Evolutionary conservation across 2,329 filamentous ascomycete species (phyloP), one percentile per base, ranked within the genome.

Genomic region (Aureobasidium zeae): DNA sequence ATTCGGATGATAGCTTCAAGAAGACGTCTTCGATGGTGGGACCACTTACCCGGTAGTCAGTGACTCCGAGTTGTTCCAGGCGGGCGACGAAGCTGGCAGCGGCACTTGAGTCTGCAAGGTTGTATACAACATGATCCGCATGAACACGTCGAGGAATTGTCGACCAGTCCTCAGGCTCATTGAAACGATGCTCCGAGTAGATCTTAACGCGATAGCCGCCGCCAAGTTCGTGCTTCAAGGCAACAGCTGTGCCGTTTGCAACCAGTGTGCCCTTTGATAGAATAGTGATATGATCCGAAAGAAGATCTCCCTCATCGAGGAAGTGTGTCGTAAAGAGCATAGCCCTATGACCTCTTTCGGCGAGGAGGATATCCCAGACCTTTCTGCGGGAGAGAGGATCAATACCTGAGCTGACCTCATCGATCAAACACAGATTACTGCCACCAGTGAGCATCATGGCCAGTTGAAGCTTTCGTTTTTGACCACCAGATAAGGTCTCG

Each of bases 361-460:
- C 83, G 10, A 94, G 69, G 16, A 95, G 69, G 48, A 95, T 95
- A 53, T 94, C 86, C 88, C 88, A 95, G 17, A 95, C 85, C 64
- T 94, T 94, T 20, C 87, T 71, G 44, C 89, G 73, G 15, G 83
- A 88, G 1, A 95, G 67, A 0, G 89, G 87, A 57, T 95, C 88
- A 15, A 95, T 72, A 11, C 88, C 89, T 48, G 82, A 87, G 28
- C 83, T 88, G 11, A 94, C 86, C 62, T 95, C 89, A 53, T 95
- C 88, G 5, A 95, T 79, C 55, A 86, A 91, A 63, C 88, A 94
- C 0, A 95, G 81, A 17, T 78, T 78, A 49, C 83, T 89, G 9
- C 86, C 87, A 49, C 89, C 88, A 3, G 86, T 93, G 53, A 95
- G 79, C 86, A 94, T 94, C 78, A 94, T 89, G 4, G 86, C 87